phyloP scores from a whole-genome alignment of 1,284 basidiomycete species.

The Boletus holoroseus region DNA sequence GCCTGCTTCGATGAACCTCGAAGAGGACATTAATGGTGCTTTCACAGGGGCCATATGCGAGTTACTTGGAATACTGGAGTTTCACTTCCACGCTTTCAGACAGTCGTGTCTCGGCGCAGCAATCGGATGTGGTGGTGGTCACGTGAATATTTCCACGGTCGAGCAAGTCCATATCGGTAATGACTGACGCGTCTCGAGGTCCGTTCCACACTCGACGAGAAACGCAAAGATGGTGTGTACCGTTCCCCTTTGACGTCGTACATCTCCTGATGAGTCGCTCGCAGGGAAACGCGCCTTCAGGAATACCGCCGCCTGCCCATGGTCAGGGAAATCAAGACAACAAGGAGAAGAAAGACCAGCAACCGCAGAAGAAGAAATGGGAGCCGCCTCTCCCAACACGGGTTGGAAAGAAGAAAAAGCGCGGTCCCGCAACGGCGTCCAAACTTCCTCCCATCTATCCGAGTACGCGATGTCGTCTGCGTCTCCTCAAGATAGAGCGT shows the following conservation, averaged over 20 bases:
- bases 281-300: conserved; percentile 79
- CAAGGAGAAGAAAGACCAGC: conserved; percentile 57
- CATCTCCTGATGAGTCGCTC: conserved; percentile 28
- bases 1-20: conserved; percentile 75
- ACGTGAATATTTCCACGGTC: conserved; percentile 24
- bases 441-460: conserved; percentile 94
- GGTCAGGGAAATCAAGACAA: conserved; percentile 48
- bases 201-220: conserved; percentile 3
- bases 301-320: conserved; percentile 50
- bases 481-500: conserved; percentile 93
- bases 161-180: conserved; percentile 17
- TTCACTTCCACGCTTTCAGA: background rate
- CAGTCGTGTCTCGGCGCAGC: conserved; percentile 4
- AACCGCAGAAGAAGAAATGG: conserved; percentile 91
- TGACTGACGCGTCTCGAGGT: conserved; percentile 60
- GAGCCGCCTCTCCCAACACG: conserved; percentile 97
- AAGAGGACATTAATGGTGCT: conserved; percentile 55
- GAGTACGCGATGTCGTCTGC: conserved; percentile 92
- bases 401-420: conserved; percentile 91
- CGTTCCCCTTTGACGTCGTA: background rate
- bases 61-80: background rate
- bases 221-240: conserved; percentile 21
- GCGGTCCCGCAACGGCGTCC: conserved; percentile 85
- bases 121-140: conserved; percentile 10
- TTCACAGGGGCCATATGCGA: conserved; percentile 31